Evolutionary conservation across 192 early-diverging fungal species (phyloP).

Genomic region (Neocallimastix lanati): DNA sequence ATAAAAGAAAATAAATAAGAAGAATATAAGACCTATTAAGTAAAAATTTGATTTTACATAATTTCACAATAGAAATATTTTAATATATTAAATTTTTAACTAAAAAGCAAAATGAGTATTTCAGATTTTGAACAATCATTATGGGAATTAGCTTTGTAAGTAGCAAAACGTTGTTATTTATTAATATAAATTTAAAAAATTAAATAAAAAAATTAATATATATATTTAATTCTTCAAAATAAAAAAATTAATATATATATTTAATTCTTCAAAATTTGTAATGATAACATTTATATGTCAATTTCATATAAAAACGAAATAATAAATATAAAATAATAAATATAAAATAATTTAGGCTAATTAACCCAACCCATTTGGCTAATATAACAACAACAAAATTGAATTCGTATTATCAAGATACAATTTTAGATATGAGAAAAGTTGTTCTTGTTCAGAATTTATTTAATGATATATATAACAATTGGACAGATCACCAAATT

Average conservation of each 20-base stretch:
- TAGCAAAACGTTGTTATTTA: not conserved
- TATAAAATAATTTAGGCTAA: not conserved
- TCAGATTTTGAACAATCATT: not conserved
- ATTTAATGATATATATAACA: not conserved
- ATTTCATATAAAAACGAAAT: no score
- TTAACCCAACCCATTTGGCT: not conserved
- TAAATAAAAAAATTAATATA: no score
- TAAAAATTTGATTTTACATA: no score
- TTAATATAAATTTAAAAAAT: no score
- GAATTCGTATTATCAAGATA: not conserved
- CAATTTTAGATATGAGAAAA: not conserved
- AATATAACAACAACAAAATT: not conserved
- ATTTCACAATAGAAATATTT: no score
- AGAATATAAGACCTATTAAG: no score
- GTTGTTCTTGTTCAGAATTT: not conserved
- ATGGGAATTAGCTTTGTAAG: not conserved
- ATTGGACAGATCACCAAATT: not conserved
- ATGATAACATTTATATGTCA: no score
- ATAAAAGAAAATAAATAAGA: no score
- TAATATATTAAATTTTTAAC: no score
- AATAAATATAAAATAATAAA: not conserved
- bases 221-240: no score
- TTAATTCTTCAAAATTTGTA: no score
- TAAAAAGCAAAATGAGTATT: not conserved
- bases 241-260: no score